Percentiles rank a stretch among this genome's conserved stretches.
phyloP scores from a whole-genome alignment of 768 basidiomycete genomes.

The Suillus ampliporus region DNA sequence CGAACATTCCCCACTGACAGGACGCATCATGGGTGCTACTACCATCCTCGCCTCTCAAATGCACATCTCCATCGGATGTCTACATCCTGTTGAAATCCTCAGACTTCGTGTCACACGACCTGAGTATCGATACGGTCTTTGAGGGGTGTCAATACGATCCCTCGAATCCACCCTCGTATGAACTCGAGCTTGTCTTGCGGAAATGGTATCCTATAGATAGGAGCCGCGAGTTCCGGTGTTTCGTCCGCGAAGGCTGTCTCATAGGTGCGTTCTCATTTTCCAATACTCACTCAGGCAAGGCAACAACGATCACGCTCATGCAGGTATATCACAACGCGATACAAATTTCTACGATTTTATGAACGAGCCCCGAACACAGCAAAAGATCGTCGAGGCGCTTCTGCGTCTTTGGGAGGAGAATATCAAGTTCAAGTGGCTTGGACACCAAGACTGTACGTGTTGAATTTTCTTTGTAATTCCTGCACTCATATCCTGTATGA shows the following conservation, averaged over 20 bases:
- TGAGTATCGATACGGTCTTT: conserved; percentile 66
- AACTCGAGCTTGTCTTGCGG: conserved; percentile 83
- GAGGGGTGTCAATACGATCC: conserved; percentile 53
- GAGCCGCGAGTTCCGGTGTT: conserved; percentile 88
- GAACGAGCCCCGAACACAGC: conserved; percentile 61
- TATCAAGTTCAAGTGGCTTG: conserved; percentile 63
- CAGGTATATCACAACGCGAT: conserved; percentile 89
- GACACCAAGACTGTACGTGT: conserved; percentile 67
- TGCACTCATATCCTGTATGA: neutral
- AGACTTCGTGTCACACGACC: conserved; percentile 85
- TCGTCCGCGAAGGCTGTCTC: conserved; percentile 74
- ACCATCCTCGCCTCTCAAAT: conserved; percentile 82
- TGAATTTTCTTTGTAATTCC: neutral
- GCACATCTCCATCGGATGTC: conserved; percentile 86
- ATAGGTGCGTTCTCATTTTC: conserved; percentile 61
- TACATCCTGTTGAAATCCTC: conserved; percentile 93
- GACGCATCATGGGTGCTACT: conserved; percentile 94
- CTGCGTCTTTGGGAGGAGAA: conserved; percentile 69
- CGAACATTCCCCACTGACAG: conserved; percentile 42
- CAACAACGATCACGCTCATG: conserved; percentile 2
- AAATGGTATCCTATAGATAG: conserved; percentile 90
- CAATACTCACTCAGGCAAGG: neutral
- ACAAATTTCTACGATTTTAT: conserved; percentile 88
- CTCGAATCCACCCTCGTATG: conserved; percentile 44
- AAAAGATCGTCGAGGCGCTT: conserved; percentile 58